Evolutionary conservation across 129 eudicot species (phyloP).

Genomic region (Flaveria brownii): DNA sequence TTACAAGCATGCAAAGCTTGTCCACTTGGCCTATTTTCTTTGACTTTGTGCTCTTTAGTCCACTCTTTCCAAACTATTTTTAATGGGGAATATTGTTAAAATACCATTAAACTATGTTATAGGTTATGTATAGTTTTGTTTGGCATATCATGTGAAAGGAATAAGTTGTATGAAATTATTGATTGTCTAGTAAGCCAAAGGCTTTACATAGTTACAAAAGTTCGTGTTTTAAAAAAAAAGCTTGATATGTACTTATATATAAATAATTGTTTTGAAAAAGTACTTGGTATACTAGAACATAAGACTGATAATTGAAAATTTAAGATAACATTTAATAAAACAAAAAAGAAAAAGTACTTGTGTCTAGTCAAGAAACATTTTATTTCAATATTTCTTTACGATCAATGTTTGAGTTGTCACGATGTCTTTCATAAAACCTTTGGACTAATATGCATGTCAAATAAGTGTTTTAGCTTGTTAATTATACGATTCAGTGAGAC

Average conservation of each 20-base stretch:
- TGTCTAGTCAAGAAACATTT: no score
- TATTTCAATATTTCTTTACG: no score
- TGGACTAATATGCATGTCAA: no score
- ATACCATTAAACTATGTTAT: not conserved
- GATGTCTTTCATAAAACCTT: no score
- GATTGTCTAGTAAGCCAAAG: not conserved
- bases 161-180: not conserved
- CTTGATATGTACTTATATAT: not conserved
- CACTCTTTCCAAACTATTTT: slow-evolving; percentile 18
- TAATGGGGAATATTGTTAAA: slow-evolving; percentile 16
- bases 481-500: no score
- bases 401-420: no score
- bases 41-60: slow-evolving; percentile 27
- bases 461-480: no score
- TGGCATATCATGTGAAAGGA: not conserved
- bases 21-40: slow-evolving; percentile 37
- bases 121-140: not conserved
- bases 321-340: no score
- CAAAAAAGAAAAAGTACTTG: no score
- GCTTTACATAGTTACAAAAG: not conserved
- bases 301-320: no score
- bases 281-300: no score
- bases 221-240: not conserved
- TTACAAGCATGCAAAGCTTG: slow-evolving; percentile 47
- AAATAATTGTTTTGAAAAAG: no score